These are phyloP conservation scores for Alternaria conjuncta DNA, from an alignment of 2,329 filamentous ascomycete genomes.

Conservation along the genomic window DNA sequence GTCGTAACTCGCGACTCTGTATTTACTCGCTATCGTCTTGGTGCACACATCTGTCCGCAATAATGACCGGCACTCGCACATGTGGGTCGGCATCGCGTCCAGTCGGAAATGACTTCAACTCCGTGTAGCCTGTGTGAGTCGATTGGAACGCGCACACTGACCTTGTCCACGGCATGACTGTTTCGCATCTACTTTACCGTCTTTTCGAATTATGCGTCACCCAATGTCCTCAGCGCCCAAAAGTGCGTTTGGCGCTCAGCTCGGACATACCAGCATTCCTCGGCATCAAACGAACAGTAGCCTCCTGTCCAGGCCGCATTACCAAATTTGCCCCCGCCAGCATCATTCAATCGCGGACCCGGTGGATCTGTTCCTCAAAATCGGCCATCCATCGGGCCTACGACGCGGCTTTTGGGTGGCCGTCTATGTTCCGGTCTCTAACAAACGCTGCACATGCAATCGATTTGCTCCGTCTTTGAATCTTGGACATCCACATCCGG, in stretches of 20 bases:
- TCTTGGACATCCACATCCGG: not conserved
- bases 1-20: not conserved
- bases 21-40: not conserved
- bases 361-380: not conserved
- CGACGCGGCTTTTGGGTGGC: not conserved
- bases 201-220: not conserved
- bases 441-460: slow-evolving; percentile 20
- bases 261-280: not conserved
- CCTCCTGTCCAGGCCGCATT: not conserved
- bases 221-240: not conserved
- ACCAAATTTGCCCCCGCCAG: not conserved
- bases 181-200: not conserved
- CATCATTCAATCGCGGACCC: not conserved
- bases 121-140: not conserved
- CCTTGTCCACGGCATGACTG: not conserved
- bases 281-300: not conserved
- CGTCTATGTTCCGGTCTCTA: not conserved
- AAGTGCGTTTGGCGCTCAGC: not conserved
- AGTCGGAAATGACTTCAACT: not conserved
- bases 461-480: slow-evolving; percentile 7
- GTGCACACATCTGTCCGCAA: not conserved
- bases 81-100: not conserved
- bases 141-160: not conserved
- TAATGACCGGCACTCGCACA: not conserved
- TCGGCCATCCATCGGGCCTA: not conserved